Conservation (phyloP, 257 asterid genomes). For the Nicotiana sylvestris region DNA sequence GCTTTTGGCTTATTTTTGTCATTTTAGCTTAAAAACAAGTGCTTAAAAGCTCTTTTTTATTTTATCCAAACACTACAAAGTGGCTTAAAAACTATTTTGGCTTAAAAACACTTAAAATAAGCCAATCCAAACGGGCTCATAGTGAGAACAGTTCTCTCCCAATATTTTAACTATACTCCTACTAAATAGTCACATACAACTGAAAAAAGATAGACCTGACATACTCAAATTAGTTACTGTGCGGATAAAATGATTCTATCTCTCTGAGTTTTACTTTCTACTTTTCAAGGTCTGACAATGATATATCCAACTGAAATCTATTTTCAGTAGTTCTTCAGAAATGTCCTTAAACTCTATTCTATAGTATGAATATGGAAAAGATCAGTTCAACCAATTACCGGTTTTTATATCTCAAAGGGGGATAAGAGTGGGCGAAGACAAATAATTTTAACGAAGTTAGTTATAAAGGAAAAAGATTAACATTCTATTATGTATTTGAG, state of each 20-base stretch:
- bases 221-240: neutral
- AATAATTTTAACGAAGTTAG: neutral
- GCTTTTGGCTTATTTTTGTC: neutral
- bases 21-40: no score
- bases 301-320: neutral
- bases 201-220: neutral
- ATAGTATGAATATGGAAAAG: neutral
- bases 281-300: neutral
- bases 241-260: no score
- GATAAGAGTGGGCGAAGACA: neutral
- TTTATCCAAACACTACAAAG: no score
- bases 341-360: neutral
- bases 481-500: neutral
- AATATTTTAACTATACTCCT: neutral
- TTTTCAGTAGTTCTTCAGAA: neutral
- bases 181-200: neutral
- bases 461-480: neutral
- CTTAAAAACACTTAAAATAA: no score
- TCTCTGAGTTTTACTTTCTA: neutral
- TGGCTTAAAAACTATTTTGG: neutral
- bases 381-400: neutral
- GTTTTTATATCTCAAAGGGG: neutral
- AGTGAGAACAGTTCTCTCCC: neutral
- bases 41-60: no score
- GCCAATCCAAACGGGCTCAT: neutral